Evolutionary conservation across 345 rosid genomes (phyloP).

Genomic region (Punica granatum): DNA sequence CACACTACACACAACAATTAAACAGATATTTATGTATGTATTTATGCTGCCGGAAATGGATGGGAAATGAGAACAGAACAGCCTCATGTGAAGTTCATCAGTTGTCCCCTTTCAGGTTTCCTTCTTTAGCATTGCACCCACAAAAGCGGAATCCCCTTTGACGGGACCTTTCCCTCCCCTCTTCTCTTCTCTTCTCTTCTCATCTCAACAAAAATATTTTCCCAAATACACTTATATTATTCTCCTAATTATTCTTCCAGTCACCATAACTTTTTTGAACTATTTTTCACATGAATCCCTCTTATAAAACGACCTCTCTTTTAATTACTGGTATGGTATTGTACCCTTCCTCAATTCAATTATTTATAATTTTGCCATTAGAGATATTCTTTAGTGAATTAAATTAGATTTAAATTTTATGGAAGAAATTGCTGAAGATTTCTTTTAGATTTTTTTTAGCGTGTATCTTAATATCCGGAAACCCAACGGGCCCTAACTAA

Average conservation of each 20-base stretch:
- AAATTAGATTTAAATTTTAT: too few species aligned
- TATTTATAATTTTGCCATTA: too few species aligned
- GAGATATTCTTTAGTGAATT: too few species aligned
- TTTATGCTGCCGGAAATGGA: not conserved
- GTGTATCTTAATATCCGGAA: too few species aligned
- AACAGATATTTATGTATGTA: not conserved
- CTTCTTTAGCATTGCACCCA: conserved; percentile 70
- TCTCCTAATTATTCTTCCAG: not conserved
- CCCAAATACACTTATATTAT: conserved; percentile 2
- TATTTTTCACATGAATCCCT: too few species aligned
- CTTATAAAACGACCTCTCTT: too few species aligned
- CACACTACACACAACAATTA: not conserved
- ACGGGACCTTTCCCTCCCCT: conserved; percentile 32
- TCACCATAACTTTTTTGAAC: too few species aligned
- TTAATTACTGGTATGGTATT: too few species aligned
- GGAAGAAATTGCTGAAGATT: too few species aligned
- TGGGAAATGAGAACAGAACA: conserved; percentile 4
- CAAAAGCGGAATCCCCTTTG: conserved; percentile 51
- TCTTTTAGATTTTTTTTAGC: too few species aligned
- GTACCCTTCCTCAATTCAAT: too few species aligned
- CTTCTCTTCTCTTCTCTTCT: conserved; percentile 33
- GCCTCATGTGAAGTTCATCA: conserved; percentile 51
- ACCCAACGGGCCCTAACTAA: too few species aligned
- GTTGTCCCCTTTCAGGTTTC: conserved; percentile 57
- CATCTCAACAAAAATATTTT: conserved; percentile 13